Base-by-base conservation (phyloP, 2,329 filamentous ascomycete genomes). In the Aspergillus niger region DNA sequence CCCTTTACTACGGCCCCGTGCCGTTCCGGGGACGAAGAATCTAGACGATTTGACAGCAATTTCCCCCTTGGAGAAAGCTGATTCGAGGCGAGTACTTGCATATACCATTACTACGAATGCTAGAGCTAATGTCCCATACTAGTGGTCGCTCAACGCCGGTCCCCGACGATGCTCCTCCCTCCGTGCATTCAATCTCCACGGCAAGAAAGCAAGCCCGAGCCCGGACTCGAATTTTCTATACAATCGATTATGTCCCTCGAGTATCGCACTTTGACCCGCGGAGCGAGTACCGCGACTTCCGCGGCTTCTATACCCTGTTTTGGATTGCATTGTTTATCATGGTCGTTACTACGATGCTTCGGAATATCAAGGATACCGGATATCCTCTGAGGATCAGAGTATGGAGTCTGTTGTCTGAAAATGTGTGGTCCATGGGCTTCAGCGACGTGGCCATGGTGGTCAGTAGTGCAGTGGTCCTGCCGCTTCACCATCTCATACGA, bases 301-400 rank as follows among this genome's bases (percentile, higher is more conserved):
- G 92, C 69, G 95, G 95, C 73, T 99, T 99, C 84, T 99, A 97
- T 80, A 91, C 95, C 57, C 85, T 99, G 39, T 99, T 99, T 80
- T 99, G 95, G 95, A 94, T 99, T 66, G 92, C 92, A 8, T 83
- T 99, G 61, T 91, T 91, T 67, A 96, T 99, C 76, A 97, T 99
- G 93, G 92, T 93, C 70, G 89, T 97, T 64, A 98, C 94, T 2
- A 91, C 91, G n/a, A 91, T 92, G 82, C 79, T 97, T 71, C 88
- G 94, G 70, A 98, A 97, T 76, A 86, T 95, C 72, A 96, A 94
- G 76, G 95, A 98, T 74, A 97, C 92, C 0, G 95, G 95, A 22
- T 91, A 89, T 73, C 91, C 93, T 15, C 81, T 98, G 69, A 86
- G 90, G 70, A 87, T 96, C 54, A 84, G 91, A 75, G 96, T 98